A percentile compares a stretch with the other conserved stretches of the same genome.
Evolutionary conservation across 2,329 filamentous ascomycete species (phyloP).

Genomic region (Juglanconis juglandina): DNA sequence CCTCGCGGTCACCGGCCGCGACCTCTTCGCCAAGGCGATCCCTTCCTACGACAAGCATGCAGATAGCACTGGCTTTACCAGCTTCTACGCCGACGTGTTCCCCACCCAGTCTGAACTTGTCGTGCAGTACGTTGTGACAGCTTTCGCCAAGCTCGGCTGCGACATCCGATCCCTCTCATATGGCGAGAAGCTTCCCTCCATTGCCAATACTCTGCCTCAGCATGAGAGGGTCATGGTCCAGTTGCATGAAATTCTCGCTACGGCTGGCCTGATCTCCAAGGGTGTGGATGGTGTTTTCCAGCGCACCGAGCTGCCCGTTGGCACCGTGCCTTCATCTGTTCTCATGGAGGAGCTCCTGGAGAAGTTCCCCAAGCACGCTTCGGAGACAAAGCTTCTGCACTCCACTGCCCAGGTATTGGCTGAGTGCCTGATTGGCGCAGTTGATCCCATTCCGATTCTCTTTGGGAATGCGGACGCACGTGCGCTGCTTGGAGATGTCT

Average conservation of each 20-base stretch:
- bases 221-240: constrained; percentile 27
- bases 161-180: constrained; percentile 19
- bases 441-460: constrained; percentile 35
- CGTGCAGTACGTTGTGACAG: constrained; percentile 30
- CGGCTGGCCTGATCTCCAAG: constrained; percentile 21
- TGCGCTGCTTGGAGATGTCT: constrained; percentile 33
- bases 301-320: constrained; percentile 14
- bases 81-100: constrained; percentile 28
- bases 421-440: constrained; percentile 33
- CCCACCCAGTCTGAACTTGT: constrained; percentile 28
- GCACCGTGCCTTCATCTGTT: constrained; percentile 5
- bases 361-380: constrained; percentile 30
- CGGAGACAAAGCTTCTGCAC: constrained; percentile 30
- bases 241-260: constrained; percentile 26
- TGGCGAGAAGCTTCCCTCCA: constrained; percentile 22
- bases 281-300: background rate
- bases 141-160: constrained; percentile 29
- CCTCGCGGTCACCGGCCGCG: background rate
- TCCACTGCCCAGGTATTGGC: constrained; percentile 33
- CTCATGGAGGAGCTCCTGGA: constrained; percentile 26
- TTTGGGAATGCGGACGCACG: constrained; percentile 31
- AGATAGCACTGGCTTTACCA: background rate
- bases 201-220: constrained; percentile 20
- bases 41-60: constrained; percentile 17
- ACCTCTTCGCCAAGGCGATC: constrained; percentile 20